Evolutionary conservation across 768 basidiomycete species (phyloP).

Genomic region (Naematelia aurantialba): DNA sequence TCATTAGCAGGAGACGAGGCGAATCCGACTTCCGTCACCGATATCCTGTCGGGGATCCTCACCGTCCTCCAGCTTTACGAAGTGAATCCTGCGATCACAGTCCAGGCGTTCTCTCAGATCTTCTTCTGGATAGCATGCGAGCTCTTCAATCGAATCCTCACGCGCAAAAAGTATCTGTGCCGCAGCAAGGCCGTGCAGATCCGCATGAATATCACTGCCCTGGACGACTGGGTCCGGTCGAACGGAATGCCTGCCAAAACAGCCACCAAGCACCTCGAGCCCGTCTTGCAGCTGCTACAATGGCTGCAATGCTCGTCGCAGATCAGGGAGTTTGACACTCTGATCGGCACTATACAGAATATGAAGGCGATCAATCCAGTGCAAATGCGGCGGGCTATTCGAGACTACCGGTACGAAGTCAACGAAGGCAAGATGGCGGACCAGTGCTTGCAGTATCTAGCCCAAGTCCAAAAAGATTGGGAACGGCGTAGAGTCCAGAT

Average conservation of each 20-base stretch:
- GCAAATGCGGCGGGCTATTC: constrained; percentile 91
- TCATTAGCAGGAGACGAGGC: neutral
- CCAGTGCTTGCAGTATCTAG: constrained; percentile 89
- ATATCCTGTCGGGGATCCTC: constrained; percentile 79
- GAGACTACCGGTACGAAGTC: constrained; percentile 82
- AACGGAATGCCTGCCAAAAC: constrained; percentile 76
- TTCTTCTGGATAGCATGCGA: constrained; percentile 93
- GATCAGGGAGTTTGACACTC: constrained; percentile 76
- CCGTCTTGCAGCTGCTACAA: constrained; percentile 67
- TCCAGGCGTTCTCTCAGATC: constrained; percentile 95
- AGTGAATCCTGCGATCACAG: constrained; percentile 76
- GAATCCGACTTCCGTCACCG: constrained; percentile 56
- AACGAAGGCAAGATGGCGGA: constrained; percentile 89
- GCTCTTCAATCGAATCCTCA: constrained; percentile 53
- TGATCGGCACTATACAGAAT: constrained; percentile 84
- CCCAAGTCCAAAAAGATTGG: constrained; percentile 96
- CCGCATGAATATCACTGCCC: constrained; percentile 71
- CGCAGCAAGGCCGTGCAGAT: constrained; percentile 85
- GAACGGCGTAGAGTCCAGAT: constrained; percentile 82
- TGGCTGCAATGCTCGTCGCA: constrained; percentile 73
- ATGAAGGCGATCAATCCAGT: constrained; percentile 85
- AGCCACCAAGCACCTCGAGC: constrained; percentile 68
- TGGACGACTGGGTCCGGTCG: constrained; percentile 88
- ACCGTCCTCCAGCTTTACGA: constrained; percentile 78
- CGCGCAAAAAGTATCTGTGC: constrained; percentile 87